Conservation (phyloP, 2,329 filamentous ascomycete species). For the Aspergillus sp. region DNA sequence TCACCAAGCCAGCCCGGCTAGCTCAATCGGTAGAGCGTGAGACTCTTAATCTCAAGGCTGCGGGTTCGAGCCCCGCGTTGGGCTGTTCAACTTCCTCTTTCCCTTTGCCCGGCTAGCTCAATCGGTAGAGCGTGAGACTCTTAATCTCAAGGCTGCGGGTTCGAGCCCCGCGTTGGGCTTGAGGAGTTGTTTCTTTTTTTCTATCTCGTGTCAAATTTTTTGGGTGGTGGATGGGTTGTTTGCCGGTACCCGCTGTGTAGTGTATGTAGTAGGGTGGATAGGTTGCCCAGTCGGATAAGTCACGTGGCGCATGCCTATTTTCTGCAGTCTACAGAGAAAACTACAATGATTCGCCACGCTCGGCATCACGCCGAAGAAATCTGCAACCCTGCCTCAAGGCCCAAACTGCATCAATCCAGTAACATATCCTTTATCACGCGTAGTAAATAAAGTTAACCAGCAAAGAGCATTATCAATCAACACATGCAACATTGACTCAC, state of each 20-base stretch:
- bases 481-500: background rate
- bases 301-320: background rate
- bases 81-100: conserved; percentile 19
- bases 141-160: conserved; percentile 48
- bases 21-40: conserved; percentile 55
- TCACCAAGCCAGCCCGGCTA: conserved; percentile 42
- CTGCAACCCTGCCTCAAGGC: too few relatives aligned
- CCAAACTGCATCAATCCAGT: too few relatives aligned
- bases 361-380: background rate
- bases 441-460: too few relatives aligned
- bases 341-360: too few relatives aligned
- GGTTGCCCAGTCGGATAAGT: too few relatives aligned
- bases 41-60: conserved; percentile 50
- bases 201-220: background rate
- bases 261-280: too few relatives aligned
- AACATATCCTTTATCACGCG: too few relatives aligned
- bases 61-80: conserved; percentile 47
- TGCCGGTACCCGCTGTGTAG: too few relatives aligned
- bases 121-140: conserved; percentile 54
- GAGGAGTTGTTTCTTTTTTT: too few relatives aligned
- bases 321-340: background rate
- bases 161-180: conserved; percentile 35
- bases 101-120: conserved; percentile 49
- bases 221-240: too few relatives aligned
- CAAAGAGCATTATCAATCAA: too few relatives aligned